These are phyloP conservation scores for Uncinocarpus reesii DNA, from an alignment of 2,329 filamentous ascomycete species.

Conservation along the genomic window DNA sequence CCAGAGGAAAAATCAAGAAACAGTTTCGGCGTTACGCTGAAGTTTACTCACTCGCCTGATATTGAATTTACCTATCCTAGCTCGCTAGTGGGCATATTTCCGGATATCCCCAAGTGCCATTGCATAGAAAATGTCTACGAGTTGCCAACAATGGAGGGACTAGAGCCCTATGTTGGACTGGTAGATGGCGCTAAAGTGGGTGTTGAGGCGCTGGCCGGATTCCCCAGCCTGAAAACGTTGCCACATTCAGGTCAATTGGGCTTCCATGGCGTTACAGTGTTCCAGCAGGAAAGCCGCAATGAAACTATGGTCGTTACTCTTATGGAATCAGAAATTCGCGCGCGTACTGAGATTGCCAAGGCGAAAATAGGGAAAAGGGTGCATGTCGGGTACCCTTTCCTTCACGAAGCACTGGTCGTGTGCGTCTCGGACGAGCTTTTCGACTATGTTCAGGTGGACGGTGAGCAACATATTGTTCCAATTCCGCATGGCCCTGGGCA, in stretches of 20 bases:
- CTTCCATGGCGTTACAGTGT: slow-evolving; percentile 86
- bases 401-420: slow-evolving; percentile 84
- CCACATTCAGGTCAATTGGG: slow-evolving; percentile 71
- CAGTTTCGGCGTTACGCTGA: slow-evolving; percentile 80
- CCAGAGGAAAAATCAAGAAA: slow-evolving; percentile 74
- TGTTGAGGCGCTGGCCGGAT: slow-evolving; percentile 74
- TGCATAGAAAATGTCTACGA: slow-evolving; percentile 97
- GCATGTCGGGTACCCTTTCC: slow-evolving; percentile 86
- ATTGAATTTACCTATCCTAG: slow-evolving; percentile 77
- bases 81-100: slow-evolving; percentile 79
- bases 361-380: slow-evolving; percentile 73
- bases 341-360: slow-evolving; percentile 62
- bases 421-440: slow-evolving; percentile 90
- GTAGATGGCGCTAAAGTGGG: slow-evolving; percentile 77
- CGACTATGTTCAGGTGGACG: slow-evolving; percentile 63
- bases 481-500: slow-evolving; percentile 64
- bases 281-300: slow-evolving; percentile 90
- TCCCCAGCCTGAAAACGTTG: slow-evolving; percentile 78
- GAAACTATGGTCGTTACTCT: slow-evolving; percentile 92
- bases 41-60: slow-evolving; percentile 76
- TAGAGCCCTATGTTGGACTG: slow-evolving; percentile 74
- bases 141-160: slow-evolving; percentile 78
- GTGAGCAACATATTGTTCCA: slow-evolving; percentile 54
- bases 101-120: slow-evolving; percentile 72
- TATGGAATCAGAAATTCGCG: slow-evolving; percentile 59